Conservation (phyloP, 805 yeast genomes). For the Tetrapisispora taiwanensis region DNA sequence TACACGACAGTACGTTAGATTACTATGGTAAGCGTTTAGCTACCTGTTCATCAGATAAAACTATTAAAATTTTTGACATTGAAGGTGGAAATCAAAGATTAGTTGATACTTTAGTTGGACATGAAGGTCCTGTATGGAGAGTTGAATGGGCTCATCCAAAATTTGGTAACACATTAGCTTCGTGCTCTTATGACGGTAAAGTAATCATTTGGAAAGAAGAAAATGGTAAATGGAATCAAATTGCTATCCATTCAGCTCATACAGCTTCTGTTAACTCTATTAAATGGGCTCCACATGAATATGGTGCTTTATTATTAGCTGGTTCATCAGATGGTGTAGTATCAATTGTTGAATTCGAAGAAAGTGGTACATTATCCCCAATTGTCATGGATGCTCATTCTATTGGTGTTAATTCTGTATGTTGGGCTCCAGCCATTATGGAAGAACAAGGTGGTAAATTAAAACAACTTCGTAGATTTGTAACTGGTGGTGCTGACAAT, state of each 20-base stretch:
- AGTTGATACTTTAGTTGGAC: constrained; percentile 79
- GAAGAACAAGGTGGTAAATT: constrained; percentile 27
- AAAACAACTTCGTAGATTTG: constrained; percentile 59
- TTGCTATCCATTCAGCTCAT: constrained; percentile 80
- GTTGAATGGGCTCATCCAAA: constrained; percentile 98
- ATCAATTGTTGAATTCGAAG: constrained; percentile 82
- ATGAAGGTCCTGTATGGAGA: constrained; percentile 99
- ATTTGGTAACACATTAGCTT: constrained; percentile 88
- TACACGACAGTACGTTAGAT: constrained; percentile 95
- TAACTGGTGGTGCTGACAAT: constrained; percentile 92
- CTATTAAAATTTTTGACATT: constrained; percentile 88
- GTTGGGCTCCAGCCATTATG: constrained; percentile 70
- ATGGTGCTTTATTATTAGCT: constrained; percentile 83
- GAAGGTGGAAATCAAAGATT: constrained; percentile 76
- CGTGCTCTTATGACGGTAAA: constrained; percentile 91
- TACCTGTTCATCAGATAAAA: constrained; percentile 90
- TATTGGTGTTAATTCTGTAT: constrained; percentile 87
- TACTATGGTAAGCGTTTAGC: constrained; percentile 94
- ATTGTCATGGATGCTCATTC: constrained; percentile 62
- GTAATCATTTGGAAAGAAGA: constrained; percentile 94
- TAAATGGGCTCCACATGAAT: constrained; percentile 95
- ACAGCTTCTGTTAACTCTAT: constrained; percentile 92
- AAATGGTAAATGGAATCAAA: constrained; percentile 75
- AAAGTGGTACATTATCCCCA: constrained; percentile 70
- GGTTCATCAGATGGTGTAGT: constrained; percentile 90